Base-by-base conservation (phyloP, 306 rosid species). In the Citrullus amarus region DNA sequence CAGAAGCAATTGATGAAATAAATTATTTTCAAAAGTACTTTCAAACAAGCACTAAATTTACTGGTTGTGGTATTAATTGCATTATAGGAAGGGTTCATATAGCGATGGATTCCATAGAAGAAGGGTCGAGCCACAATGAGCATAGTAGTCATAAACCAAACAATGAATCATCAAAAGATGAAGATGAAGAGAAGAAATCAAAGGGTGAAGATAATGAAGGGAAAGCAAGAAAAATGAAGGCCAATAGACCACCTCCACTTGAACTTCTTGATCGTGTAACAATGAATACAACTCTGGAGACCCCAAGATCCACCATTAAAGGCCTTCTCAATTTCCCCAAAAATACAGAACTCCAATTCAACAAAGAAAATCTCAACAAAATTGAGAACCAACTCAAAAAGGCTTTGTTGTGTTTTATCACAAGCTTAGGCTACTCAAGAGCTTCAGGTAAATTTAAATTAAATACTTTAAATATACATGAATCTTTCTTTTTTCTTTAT, bases 381-480 rank as follows among this genome's bases (percentile, higher is more conserved):
- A 89, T 88, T 43, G 92, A 90, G 78, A 78, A 83, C 17, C 84
- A 82, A 65, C 91, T 91, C 34, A 82, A 65, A 44, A n/a, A 16
- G 28, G 92, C 91, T 50, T 91, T 62, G 50, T 83, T 53, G 91
- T 86, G 34, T 90, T 90, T 80, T 87, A 88, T 78, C 87, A 85
- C 73, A 91, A 91, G 83, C 97, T 91, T 79, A 63, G 86, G 51
- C 92, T 91, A 44, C 90, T 91, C 0, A 89, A 83, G 87, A 87
- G 86, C 89, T 92, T 82, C 71, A 80, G 84, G 93, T 86, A 78
- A 12, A 12, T 48, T 16, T 17, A 10, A 59, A 15, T 34, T 55
- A 0, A 16, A 30, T 59, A 48, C 11, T 4, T 48, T 46, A 2
- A 0, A 36, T 36, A 36, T 0, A 36, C 6, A 36, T 36, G 39